Evolutionary conservation across 129 eudicot genomes (phyloP).

Genomic region (Smallanthus sonchifolius): DNA sequence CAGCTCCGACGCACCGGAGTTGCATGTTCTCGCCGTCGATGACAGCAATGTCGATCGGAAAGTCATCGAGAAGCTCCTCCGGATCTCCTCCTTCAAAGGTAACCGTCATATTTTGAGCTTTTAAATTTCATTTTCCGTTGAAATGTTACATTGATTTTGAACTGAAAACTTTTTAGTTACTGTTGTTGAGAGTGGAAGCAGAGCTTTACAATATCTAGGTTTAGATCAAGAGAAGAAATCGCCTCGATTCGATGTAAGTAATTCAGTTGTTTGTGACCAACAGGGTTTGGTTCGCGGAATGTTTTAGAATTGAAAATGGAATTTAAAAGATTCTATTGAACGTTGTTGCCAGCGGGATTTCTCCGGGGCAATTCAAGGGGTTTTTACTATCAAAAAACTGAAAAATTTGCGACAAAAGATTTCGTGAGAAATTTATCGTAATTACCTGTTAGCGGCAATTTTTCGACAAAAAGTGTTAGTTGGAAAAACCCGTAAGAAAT

Average conservation of each 20-base stretch:
- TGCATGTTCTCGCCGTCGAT: constrained; percentile 35
- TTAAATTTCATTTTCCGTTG: neutral
- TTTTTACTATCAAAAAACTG: too few relatives aligned
- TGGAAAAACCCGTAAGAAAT: too few relatives aligned
- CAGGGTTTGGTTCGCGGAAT: too few relatives aligned
- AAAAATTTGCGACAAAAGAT: too few relatives aligned
- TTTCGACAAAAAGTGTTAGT: too few relatives aligned
- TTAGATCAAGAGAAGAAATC: constrained; percentile 60
- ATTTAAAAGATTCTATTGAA: too few relatives aligned
- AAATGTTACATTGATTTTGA: neutral
- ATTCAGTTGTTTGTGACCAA: neutral
- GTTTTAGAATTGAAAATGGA: too few relatives aligned
- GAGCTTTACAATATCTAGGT: constrained; percentile 76
- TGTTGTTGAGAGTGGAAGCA: constrained; percentile 80
- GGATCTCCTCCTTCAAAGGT: constrained; percentile 34
- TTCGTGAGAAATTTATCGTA: too few relatives aligned
- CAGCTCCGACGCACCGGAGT: neutral
- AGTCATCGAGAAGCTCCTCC: constrained; percentile 28
- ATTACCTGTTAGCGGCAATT: too few relatives aligned
- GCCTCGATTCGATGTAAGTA: constrained; percentile 42
- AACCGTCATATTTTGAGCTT: neutral
- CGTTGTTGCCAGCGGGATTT: too few relatives aligned
- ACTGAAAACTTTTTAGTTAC: constrained; percentile 48
- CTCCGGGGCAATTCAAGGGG: too few relatives aligned
- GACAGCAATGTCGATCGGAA: constrained; percentile 34